A percentile compares a stretch with the other conserved stretches of the same genome.
Conservation (phyloP, 2,329 filamentous ascomycete genomes). For the Decorospora gaudefroyi region DNA sequence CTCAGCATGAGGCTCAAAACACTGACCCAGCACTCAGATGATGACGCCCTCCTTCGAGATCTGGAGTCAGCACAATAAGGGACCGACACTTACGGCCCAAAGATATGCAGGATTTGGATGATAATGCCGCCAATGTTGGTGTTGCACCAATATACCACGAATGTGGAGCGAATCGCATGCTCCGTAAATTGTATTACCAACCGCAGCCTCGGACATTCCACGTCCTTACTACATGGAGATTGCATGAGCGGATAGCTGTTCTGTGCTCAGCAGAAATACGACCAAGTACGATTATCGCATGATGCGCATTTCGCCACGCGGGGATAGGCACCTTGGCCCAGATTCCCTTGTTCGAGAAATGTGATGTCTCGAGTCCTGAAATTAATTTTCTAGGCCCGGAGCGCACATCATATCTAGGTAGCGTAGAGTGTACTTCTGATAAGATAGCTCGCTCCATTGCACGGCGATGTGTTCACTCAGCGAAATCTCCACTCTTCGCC, state of each 20-base stretch:
- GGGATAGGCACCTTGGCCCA: slow-evolving; percentile 25
- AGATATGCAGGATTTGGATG: too few species aligned
- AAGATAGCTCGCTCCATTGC: slow-evolving; percentile 15
- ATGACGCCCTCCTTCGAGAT: not conserved
- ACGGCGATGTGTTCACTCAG: not conserved
- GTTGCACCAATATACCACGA: not conserved
- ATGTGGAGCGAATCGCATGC: slow-evolving; percentile 16
- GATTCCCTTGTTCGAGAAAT: slow-evolving; percentile 21
- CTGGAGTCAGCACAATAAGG: not conserved
- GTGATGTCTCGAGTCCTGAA: slow-evolving; percentile 15
- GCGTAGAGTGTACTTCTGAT: slow-evolving; percentile 7
- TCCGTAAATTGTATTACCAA: slow-evolving; percentile 12
- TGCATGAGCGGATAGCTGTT: slow-evolving; percentile 16
- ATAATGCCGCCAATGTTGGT: not conserved
- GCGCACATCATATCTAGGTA: slow-evolving; percentile 11
- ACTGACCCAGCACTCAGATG: not conserved
- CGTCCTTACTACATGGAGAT: slow-evolving; percentile 6
- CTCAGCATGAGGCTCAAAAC: not conserved
- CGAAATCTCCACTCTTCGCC: not conserved
- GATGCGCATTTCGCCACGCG: slow-evolving; percentile 19
- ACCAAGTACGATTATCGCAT: slow-evolving; percentile 11
- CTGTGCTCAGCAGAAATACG: not conserved
- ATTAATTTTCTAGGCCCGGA: slow-evolving; percentile 21
- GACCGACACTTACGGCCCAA: accelerated
- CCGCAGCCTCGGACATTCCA: not conserved